Conservation (phyloP, 768 basidiomycete species). For the Dentipellis sp. region DNA sequence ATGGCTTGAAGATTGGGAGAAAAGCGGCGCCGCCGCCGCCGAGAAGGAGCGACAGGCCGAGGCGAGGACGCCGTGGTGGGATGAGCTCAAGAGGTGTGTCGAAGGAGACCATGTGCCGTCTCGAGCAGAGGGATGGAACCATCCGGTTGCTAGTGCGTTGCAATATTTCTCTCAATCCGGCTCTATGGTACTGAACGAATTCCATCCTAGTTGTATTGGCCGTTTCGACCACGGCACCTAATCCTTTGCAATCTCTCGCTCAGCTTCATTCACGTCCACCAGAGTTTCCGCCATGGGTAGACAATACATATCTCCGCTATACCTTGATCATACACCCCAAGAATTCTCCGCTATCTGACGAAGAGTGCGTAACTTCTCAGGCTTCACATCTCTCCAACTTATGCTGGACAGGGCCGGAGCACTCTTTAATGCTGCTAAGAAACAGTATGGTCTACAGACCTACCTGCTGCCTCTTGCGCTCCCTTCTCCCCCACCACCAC, state of each 20-base stretch:
- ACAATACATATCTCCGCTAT: constrained; percentile 59
- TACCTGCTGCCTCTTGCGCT: constrained; percentile 59
- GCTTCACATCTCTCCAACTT: constrained; percentile 1
- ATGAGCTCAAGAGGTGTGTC: constrained; percentile 66
- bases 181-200: not conserved
- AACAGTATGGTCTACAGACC: constrained; percentile 73
- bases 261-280: constrained; percentile 56
- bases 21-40: constrained; percentile 23
- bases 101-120: constrained; percentile 73
- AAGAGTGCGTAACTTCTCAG: constrained; percentile 48
- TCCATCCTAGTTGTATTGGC: constrained; percentile 57
- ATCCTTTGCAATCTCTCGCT: constrained; percentile 73
- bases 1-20: constrained; percentile 67
- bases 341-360: constrained; percentile 59
- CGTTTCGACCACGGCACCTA: constrained; percentile 73
- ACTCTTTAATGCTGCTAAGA: constrained; percentile 80
- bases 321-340: constrained; percentile 72
- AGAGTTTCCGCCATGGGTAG: constrained; percentile 78
- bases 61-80: constrained; percentile 75
- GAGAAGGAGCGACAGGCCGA: constrained; percentile 17
- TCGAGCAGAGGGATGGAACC: constrained; percentile 76
- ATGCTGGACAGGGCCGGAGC: constrained; percentile 50
- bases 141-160: constrained; percentile 66
- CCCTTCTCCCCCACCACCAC: constrained; percentile 53
- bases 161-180: not conserved